Conservation (phyloP, 1,284 basidiomycete species). For the Chalciporus piperatoides region DNA sequence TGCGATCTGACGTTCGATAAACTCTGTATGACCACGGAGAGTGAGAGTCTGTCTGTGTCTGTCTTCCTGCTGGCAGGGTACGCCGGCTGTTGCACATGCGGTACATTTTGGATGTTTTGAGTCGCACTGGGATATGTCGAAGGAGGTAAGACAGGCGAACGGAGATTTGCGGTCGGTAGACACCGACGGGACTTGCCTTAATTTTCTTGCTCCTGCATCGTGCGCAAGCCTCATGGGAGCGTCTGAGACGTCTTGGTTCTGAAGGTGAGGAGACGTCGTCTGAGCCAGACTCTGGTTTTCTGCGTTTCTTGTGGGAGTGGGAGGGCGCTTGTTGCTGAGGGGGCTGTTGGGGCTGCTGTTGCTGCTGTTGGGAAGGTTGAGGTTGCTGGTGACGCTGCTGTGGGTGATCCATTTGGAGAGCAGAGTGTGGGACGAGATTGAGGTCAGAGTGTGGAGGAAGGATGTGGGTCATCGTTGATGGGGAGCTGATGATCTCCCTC, state of each 20-base stretch:
- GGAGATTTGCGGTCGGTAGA: slow-evolving; percentile 81
- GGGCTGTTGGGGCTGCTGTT: slow-evolving; percentile 31
- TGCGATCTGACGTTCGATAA: slow-evolving; percentile 68
- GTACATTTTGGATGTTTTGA: slow-evolving; percentile 82
- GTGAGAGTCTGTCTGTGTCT: slow-evolving; percentile 78
- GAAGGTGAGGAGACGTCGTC: slow-evolving; percentile 52
- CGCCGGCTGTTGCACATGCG: slow-evolving; percentile 73
- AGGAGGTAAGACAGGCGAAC: slow-evolving; percentile 33
- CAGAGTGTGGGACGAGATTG: slow-evolving; percentile 49
- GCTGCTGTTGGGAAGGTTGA: slow-evolving; percentile 35
- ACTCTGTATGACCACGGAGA: slow-evolving; percentile 74
- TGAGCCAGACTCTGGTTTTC: slow-evolving; percentile 49
- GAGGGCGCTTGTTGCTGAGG: slow-evolving; percentile 36
- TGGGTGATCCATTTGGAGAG: slow-evolving; percentile 61
- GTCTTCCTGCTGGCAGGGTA: slow-evolving; percentile 78
- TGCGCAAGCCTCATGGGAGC: slow-evolving; percentile 84
- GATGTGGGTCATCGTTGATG: slow-evolving; percentile 42
- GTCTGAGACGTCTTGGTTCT: slow-evolving; percentile 72
- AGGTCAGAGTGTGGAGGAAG: slow-evolving; percentile 45
- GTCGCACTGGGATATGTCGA: slow-evolving; percentile 61
- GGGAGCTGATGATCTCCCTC: slow-evolving; percentile 11
- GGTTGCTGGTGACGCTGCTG: slow-evolving; percentile 40
- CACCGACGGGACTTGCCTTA: slow-evolving; percentile 85
- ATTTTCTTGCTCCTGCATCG: slow-evolving; percentile 90
- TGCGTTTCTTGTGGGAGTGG: slow-evolving; percentile 50